Percentiles rank a stretch among this genome's conserved stretches.
Conservation (phyloP, 208 protist genomes). For the Trypanosoma cruzi region DNA sequence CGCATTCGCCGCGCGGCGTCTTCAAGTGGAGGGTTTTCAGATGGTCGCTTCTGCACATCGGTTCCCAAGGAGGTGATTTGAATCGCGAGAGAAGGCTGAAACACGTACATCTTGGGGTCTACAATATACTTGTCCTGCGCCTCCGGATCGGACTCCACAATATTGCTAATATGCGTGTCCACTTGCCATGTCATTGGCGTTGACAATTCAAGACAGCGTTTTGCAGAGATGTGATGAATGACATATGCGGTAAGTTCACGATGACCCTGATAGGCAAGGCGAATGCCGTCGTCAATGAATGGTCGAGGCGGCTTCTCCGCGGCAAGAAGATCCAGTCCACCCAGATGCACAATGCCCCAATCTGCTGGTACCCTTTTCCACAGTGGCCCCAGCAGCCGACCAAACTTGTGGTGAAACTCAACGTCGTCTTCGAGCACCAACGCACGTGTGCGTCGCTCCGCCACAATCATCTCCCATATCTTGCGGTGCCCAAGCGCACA, state of each 20-base stretch:
- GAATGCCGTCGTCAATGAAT: constrained; percentile 78
- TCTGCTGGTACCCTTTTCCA: constrained; percentile 74
- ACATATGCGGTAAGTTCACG: constrained; percentile 93
- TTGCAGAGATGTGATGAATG: constrained; percentile 59
- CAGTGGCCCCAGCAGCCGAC: constrained; percentile 46
- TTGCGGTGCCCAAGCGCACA: constrained; percentile 84
- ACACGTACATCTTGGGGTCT: constrained; percentile 90
- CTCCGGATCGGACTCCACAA: constrained; percentile 45
- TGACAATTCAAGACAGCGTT: constrained; percentile 79
- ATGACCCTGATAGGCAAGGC: constrained; percentile 84
- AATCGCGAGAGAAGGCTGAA: constrained; percentile 88
- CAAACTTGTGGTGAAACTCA: constrained; percentile 84
- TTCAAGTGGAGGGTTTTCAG: constrained; percentile 74
- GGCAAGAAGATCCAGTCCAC: constrained; percentile 84
- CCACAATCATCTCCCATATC: constrained; percentile 80
- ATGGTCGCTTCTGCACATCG: constrained; percentile 84
- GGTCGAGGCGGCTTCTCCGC: constrained; percentile 81
- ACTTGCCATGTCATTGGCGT: constrained; percentile 92
- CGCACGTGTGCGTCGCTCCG: constrained; percentile 33
- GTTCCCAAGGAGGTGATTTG: constrained; percentile 89
- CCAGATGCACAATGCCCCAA: constrained; percentile 91
- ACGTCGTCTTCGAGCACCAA: constrained; percentile 92
- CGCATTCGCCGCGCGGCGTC: constrained; percentile 89
- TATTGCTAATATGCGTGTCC: constrained; percentile 88
- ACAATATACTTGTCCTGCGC: constrained; percentile 82